Conservation (phyloP, 2,329 filamentous ascomycete species). For the Paecilomyces sp. region DNA sequence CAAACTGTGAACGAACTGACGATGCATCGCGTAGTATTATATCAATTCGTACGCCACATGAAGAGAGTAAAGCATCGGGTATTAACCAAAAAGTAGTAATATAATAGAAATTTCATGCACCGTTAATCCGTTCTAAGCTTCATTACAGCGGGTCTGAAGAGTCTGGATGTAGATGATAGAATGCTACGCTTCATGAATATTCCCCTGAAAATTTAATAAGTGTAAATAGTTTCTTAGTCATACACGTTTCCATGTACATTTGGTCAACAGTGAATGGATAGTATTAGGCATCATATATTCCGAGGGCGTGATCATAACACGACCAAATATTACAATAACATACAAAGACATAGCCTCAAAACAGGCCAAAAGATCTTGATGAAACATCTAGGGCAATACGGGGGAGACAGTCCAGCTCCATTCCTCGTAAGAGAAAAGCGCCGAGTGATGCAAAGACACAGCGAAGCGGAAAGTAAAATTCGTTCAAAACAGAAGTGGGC, state of each 20-base stretch:
- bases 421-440: not conserved
- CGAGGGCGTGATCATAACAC: not conserved
- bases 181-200: not conserved
- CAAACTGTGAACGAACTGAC: not conserved
- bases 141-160: not conserved
- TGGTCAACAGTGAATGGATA: not conserved
- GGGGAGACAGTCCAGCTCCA: not conserved
- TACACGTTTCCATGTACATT: not conserved
- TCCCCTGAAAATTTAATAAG: too few relatives aligned
- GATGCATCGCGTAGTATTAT: slow-evolving; percentile 29
- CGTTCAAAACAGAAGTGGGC: not conserved
- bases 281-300: not conserved
- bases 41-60: slow-evolving; percentile 37
- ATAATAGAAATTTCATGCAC: not conserved
- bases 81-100: not conserved
- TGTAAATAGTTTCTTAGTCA: not conserved
- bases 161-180: not conserved
- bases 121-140: too few relatives aligned
- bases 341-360: not conserved
- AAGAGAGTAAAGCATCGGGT: not conserved
- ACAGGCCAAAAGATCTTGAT: not conserved
- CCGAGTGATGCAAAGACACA: not conserved
- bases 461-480: slow-evolving; percentile 14
- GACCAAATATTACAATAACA: not conserved
- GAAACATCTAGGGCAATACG: not conserved